These are phyloP conservation scores for Penicillium sp. DNA, from an alignment of 2,329 filamentous ascomycete genomes.

Conservation along the genomic window DNA sequence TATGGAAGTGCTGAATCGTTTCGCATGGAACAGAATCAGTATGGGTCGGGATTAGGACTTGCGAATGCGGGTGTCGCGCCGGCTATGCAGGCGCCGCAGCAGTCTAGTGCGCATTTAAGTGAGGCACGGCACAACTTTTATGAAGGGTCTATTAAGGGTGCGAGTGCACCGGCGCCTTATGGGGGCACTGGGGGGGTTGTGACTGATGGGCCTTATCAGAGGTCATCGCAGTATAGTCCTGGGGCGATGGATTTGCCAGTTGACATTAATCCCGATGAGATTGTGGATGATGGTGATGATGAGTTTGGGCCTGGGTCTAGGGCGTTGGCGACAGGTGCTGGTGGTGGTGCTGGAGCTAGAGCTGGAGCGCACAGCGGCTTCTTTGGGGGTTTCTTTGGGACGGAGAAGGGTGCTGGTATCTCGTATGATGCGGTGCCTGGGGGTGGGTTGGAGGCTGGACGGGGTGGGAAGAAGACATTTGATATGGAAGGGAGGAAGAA, in stretches of 20 bases:
- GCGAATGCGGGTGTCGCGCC: constrained; percentile 34
- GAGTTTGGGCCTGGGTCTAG: constrained; percentile 52
- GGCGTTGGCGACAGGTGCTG: constrained; percentile 30
- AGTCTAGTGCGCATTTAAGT: constrained; percentile 30
- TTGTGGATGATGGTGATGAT: constrained; percentile 86
- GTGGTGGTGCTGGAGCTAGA: constrained; percentile 47
- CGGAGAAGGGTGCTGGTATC: constrained; percentile 43
- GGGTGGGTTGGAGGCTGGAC: constrained; percentile 27
- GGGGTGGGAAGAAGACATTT: constrained; percentile 64
- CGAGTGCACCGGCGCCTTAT: neutral
- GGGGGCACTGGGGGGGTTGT: constrained; percentile 35
- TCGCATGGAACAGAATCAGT: constrained; percentile 38
- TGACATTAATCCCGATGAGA: constrained; percentile 71
- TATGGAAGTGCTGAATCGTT: constrained; percentile 26
- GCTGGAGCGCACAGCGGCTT: constrained; percentile 31
- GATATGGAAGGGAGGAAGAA: constrained; percentile 62
- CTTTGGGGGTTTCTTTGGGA: constrained; percentile 46
- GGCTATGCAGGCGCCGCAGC: constrained; percentile 35
- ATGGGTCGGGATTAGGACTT: constrained; percentile 39
- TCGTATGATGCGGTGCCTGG: constrained; percentile 58
- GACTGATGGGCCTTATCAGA: constrained; percentile 66
- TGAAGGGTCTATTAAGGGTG: neutral
- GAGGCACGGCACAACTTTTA: constrained; percentile 41
- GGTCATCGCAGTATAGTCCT: constrained; percentile 55
- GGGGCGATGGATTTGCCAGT: constrained; percentile 52